Base-by-base conservation (phyloP, 2,329 filamentous ascomycete species). In the Phialocephala sp. region DNA sequence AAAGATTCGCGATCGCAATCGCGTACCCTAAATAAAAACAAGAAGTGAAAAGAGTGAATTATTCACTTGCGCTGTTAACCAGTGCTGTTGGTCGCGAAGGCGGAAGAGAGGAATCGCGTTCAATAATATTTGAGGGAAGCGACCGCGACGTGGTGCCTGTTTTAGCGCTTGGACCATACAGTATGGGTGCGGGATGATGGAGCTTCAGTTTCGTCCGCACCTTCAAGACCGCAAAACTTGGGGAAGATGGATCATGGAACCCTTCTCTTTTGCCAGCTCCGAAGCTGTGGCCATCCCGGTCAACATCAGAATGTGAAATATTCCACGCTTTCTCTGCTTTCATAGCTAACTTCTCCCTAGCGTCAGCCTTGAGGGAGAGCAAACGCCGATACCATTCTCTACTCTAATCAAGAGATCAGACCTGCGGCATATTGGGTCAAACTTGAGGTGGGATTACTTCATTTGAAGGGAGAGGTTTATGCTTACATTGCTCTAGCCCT, bases 221-320 rank as follows among this genome's bases (percentile, higher is more conserved):
- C 32, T 24, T 55, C 1, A 54, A 61, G 20, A 32, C 35, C 32
- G 15, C 24, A 35, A 47, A 63, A 52, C 55, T 35, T 22, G 59
- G 50, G 59, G 65, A 74, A 72, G 59, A 75, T 74, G 73, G 72
- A 71, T 54, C 60, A 97, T 97, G 93, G 95, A 99, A 80, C 91
- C 94, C 60, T 97, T 97, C 80, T 97, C 94, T 36, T 98, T 98
- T 82, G 94, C 93, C 72, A 92, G 89, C 75, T 97, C 95, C 66
- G 91, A 93, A 71, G 89, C 92, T 78, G 84, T 98, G 72, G 85
- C 93, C 72, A 87, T 94, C 70, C 88, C 91, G 22, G 83, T 90
- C 72, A 87, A 83, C 79, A 82, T 90, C 73, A 86, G 87, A 78
- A 88, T 91, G 87, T 88, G 22, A 64, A 72, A 69, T 37, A 24